Percentiles rank a stretch among this genome's conserved stretches.
Conservation (phyloP, 495 filamentous ascomycete genomes). For the Penicillium ochrochloron region DNA sequence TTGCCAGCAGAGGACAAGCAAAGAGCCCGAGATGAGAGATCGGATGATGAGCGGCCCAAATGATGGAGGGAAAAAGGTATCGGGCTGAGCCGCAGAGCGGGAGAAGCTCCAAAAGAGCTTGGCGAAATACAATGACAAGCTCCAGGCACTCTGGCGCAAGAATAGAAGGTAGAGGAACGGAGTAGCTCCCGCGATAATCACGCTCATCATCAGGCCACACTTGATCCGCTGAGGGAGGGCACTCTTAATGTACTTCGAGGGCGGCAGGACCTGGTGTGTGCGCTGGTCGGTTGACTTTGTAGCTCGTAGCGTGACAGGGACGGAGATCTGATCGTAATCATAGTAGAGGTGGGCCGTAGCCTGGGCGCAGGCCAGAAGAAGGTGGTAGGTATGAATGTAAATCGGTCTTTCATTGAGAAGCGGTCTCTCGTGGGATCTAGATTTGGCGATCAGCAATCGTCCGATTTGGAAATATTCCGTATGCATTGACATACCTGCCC, state of each 20-base stretch:
- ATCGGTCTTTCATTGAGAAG: constrained; percentile 87
- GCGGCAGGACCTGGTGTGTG: constrained; percentile 38
- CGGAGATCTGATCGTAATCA: constrained; percentile 72
- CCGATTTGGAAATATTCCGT: neutral
- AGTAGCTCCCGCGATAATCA: constrained; percentile 47
- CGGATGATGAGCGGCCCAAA: constrained; percentile 61
- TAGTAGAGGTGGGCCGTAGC: constrained; percentile 68
- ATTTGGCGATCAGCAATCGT: constrained; percentile 18
- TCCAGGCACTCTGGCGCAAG: constrained; percentile 68
- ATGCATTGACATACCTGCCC: constrained; percentile 53
- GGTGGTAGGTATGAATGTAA: constrained; percentile 73
- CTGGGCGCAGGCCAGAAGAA: constrained; percentile 71
- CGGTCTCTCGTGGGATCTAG: constrained; percentile 66
- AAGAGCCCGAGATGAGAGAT: constrained; percentile 64
- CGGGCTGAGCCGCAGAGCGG: constrained; percentile 63
- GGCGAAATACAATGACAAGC: constrained; percentile 66
- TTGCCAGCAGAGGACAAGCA: constrained; percentile 75
- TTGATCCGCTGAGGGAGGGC: constrained; percentile 30
- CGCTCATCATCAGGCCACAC: constrained; percentile 44
- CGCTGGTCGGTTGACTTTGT: constrained; percentile 42
- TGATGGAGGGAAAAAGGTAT: constrained; percentile 57
- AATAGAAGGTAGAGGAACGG: constrained; percentile 67
- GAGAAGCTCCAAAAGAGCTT: constrained; percentile 76
- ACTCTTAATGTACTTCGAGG: constrained; percentile 40
- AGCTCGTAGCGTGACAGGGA: constrained; percentile 52